Evolutionary conservation across 2,329 filamentous ascomycete species (phyloP).

Genomic region (Geosmithia flava): DNA sequence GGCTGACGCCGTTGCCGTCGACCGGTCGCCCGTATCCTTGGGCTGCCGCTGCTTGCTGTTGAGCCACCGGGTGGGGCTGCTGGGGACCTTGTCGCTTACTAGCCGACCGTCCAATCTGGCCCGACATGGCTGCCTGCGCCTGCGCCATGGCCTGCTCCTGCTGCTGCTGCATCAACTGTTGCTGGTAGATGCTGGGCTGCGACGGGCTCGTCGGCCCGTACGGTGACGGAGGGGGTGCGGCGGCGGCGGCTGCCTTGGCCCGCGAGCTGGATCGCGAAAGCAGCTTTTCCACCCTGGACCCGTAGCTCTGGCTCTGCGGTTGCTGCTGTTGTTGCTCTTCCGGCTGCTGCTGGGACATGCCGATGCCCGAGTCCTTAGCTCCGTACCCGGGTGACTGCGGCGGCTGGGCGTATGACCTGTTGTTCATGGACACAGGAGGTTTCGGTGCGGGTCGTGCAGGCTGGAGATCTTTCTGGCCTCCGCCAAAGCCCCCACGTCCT

Average conservation of each 20-base stretch:
- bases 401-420: constrained; percentile 36
- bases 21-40: constrained; percentile 14
- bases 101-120: constrained; percentile 57
- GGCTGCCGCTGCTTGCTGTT: constrained; percentile 5
- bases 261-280: constrained; percentile 55
- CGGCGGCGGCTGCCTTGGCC: constrained; percentile 28
- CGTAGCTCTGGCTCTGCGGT: neutral
- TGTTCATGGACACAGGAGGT: constrained; percentile 57
- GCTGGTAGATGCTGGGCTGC: constrained; percentile 41
- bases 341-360: constrained; percentile 41
- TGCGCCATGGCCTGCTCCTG: constrained; percentile 75
- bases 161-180: constrained; percentile 63
- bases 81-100: constrained; percentile 52
- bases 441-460: constrained; percentile 79
- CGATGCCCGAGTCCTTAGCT: constrained; percentile 51
- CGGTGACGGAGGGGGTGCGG: constrained; percentile 18
- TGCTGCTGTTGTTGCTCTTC: constrained; percentile 30
- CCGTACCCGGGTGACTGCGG: constrained; percentile 19
- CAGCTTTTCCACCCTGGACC: neutral
- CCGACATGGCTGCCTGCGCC: constrained; percentile 64
- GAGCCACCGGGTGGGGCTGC: constrained; percentile 11
- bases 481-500: constrained; percentile 30
- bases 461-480: constrained; percentile 44
- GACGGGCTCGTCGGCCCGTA: constrained; percentile 29
- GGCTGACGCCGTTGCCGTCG: constrained; percentile 16